phyloP scores from a whole-genome alignment of 1,284 basidiomycete genomes.

The Mycocalia duriaeana region DNA sequence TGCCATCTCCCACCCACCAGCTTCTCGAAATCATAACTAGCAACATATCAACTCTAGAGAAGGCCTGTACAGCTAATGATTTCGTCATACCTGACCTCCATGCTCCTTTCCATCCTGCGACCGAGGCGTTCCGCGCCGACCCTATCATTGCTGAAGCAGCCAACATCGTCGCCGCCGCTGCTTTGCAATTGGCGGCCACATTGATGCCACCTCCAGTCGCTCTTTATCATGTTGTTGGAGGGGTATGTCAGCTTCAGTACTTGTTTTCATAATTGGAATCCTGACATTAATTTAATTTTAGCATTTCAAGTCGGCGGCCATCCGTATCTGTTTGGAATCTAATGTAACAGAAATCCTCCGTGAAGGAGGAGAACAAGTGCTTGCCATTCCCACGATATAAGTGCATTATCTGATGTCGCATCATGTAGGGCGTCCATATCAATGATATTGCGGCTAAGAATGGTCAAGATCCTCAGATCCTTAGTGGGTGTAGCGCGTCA shows the following conservation, averaged over 20 bases:
- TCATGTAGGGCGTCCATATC: conserved; percentile 28
- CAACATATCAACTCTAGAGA: background rate
- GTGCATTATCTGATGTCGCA: too few species aligned
- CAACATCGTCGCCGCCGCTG: conserved; percentile 29
- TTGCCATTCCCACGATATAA: too few species aligned
- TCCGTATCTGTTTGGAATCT: conserved; percentile 25
- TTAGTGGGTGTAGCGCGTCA: conserved; percentile 20
- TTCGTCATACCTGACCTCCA: background rate
- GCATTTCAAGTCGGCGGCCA: conserved; percentile 17
- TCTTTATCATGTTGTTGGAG: conserved; percentile 21
- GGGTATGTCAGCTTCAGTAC: conserved; percentile 18
- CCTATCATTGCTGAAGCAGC: conserved; percentile 26
- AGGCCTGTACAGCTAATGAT: background rate
- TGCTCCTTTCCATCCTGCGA: conserved; percentile 21
- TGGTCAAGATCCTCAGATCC: conserved; percentile 23
- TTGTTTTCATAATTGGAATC: conserved; percentile 7
- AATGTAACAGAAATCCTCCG: conserved; percentile 35
- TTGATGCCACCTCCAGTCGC: conserved; percentile 25
- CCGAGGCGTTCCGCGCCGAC: conserved; percentile 24
- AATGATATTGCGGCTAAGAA: conserved; percentile 27
- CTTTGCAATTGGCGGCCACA: conserved; percentile 31
- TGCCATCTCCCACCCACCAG: background rate
- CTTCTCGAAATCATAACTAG: background rate
- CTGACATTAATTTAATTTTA: conserved; percentile 3
- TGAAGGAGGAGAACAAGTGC: conserved; percentile 29